Evolutionary conservation across 805 yeast species (phyloP), one percentile per base, ranked within the genome.

Genomic region (Starmera caribaea): DNA sequence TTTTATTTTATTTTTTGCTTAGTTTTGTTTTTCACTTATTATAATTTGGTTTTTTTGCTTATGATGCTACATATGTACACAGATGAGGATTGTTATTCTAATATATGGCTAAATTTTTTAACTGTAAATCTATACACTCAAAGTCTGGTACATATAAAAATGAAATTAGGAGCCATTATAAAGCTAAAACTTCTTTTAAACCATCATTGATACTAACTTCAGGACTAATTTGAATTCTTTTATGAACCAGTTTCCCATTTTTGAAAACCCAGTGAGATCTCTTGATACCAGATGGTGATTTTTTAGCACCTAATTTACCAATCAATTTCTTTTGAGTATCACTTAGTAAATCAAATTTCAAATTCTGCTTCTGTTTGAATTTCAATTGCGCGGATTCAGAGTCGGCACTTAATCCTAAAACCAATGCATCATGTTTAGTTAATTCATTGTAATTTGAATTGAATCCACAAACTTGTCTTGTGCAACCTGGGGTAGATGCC

Each of bases 401-500:
- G 56, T 90, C 98, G 4, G 90, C 80, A 53, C 94, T 81, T 37
- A 90, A 58, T 0, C 98, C 98, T 50, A 73, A 78, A 2, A 90
- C 80, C 0, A 73, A 63, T 2, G 79, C 80, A 17, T 71, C 72
- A 31, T 72, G 63, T 35, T 66, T 58, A 21, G 26, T 21, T 51
- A 83, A 71, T 33, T 70, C 65, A 3, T 69, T 66, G 57, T 63
- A 79, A 49, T 75, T 75, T 47, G 75, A 79, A 50, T 92, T 78
- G 58, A 82, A 92, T 0, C 96, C 96, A 57, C 83, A 74, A 3
- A 89, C 97, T 63, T 90, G 98, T 50, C 87, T 74, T 1, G 98
- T 90, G 61, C 98, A 92, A 3, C 98, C 98, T 1, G 96, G 96
- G 1, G 97, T 90, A 21, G 82, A 77, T 0, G 97, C 97, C 54